Conservation (phyloP, 2,329 filamentous ascomycete genomes). For the Plenodomus lindquistii region DNA sequence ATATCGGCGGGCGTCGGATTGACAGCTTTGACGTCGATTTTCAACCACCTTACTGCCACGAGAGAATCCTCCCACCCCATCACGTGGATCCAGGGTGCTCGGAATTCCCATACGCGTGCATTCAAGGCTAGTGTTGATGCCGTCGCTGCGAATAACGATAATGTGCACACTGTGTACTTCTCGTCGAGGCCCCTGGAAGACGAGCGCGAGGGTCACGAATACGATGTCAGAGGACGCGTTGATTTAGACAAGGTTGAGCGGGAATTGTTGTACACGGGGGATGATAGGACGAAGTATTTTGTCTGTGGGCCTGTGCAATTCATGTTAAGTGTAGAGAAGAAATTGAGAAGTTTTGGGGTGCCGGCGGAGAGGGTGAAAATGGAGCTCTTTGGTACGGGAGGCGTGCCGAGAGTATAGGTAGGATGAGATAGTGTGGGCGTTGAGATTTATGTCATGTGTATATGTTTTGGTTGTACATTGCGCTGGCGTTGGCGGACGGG, state of each 20-base stretch:
- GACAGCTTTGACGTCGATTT: slow-evolving; percentile 68
- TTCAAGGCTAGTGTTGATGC: slow-evolving; percentile 58
- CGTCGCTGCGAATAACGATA: slow-evolving; percentile 49
- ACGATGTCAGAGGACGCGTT: slow-evolving; percentile 62
- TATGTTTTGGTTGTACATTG: not conserved
- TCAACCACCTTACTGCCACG: slow-evolving; percentile 55
- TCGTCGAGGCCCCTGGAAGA: slow-evolving; percentile 54
- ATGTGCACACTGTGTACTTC: slow-evolving; percentile 62
- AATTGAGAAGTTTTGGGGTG: slow-evolving; percentile 62
- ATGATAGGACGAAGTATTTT: slow-evolving; percentile 66
- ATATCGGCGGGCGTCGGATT: slow-evolving; percentile 71
- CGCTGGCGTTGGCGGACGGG: not conserved
- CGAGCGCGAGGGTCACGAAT: slow-evolving; percentile 58
- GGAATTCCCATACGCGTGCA: slow-evolving; percentile 56
- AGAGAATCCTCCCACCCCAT: slow-evolving; percentile 52
- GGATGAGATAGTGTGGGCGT: not conserved
- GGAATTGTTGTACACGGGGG: slow-evolving; percentile 60
- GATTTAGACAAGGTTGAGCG: slow-evolving; percentile 60
- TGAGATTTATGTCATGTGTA: not conserved
- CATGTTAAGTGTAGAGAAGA: slow-evolving; percentile 64
- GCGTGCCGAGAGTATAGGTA: slow-evolving; percentile 35
- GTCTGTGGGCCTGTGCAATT: slow-evolving; percentile 72
- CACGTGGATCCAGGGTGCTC: slow-evolving; percentile 66
- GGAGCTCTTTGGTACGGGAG: slow-evolving; percentile 62
- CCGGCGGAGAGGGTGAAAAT: slow-evolving; percentile 62